Evolutionary conservation across 345 rosid genomes (phyloP).

Genomic region (Citrus mangshanensis): DNA sequence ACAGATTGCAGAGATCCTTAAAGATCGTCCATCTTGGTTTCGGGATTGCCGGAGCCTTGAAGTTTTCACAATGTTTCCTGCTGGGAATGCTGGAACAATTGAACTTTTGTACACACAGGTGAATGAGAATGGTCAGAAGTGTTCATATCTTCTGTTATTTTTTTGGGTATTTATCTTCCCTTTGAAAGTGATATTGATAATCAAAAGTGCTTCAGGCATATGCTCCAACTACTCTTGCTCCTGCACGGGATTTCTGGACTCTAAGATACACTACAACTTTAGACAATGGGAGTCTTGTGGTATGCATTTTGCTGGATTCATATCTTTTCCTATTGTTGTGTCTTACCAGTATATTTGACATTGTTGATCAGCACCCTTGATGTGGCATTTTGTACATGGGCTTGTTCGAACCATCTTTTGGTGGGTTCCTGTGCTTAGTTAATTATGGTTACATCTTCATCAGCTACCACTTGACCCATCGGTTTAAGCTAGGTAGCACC

Average conservation of each 20-base stretch:
- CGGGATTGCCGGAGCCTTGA: conserved; percentile 99
- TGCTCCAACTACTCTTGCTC: conserved; percentile 98
- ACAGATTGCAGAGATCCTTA: conserved; percentile 98
- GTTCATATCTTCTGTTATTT: conserved; percentile 4
- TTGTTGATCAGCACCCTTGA: not conserved
- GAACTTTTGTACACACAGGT: conserved; percentile 97
- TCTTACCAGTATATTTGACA: not conserved
- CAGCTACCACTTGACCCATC: not conserved
- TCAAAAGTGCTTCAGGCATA: conserved; percentile 51
- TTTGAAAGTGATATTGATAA: not conserved
- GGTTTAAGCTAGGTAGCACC: not conserved
- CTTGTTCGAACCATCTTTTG: not conserved
- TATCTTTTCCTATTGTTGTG: not conserved
- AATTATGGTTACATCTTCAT: not conserved
- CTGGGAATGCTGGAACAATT: conserved; percentile 92
- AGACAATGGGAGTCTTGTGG: conserved; percentile 99
- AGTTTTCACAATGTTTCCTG: conserved; percentile 92
- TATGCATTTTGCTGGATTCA: conserved; percentile 29
- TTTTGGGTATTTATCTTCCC: not conserved
- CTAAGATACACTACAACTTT: conserved; percentile 86
- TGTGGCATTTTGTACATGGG: not conserved
- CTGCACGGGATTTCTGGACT: conserved; percentile 99
- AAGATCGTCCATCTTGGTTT: conserved; percentile 97
- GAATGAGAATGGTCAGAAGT: not conserved
- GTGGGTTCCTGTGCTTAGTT: not conserved